A percentile compares a stretch with the other conserved stretches of the same genome.
Conservation (phyloP, 106 monocot species). For the Dendrobium officinale region DNA sequence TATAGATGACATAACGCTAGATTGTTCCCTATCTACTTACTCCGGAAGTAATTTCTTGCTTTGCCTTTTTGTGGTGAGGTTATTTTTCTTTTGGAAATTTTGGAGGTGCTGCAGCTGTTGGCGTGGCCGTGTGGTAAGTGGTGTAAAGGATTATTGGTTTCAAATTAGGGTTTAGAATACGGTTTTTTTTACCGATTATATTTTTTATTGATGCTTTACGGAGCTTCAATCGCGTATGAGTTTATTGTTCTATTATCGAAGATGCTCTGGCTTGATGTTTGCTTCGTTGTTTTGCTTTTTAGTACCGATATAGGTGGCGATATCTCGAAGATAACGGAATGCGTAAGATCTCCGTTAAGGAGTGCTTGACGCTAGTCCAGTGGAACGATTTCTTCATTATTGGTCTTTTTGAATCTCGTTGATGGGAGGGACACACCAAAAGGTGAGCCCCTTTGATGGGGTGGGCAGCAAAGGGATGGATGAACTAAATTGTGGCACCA, state of each 20-base stretch:
- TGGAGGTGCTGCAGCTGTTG: background rate
- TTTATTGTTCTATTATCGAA: no score
- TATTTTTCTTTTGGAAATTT: background rate
- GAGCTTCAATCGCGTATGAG: background rate
- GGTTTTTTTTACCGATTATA: background rate
- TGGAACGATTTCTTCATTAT: conserved; percentile 10
- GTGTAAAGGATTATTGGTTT: background rate
- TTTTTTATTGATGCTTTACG: background rate
- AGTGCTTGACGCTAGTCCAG: background rate
- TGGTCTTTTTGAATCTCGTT: conserved; percentile 44
- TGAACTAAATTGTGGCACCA: conserved; percentile 10
- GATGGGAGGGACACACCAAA: conserved; percentile 47
- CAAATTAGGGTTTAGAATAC: background rate
- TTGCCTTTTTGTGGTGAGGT: background rate
- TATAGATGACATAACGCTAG: background rate
- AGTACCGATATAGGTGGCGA: background rate
- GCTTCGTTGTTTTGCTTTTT: background rate
- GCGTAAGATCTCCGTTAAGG: conserved; percentile 4
- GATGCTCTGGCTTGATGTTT: background rate
- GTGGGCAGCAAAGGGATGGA: conserved; percentile 10
- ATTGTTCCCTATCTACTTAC: background rate
- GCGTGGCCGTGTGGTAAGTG: background rate
- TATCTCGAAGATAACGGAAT: conserved; percentile 13
- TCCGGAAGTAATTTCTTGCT: background rate
- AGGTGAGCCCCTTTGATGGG: conserved; percentile 12